phyloP scores from a whole-genome alignment of 2,329 filamentous ascomycete species.

The Sporothrix pseudoabietina region DNA sequence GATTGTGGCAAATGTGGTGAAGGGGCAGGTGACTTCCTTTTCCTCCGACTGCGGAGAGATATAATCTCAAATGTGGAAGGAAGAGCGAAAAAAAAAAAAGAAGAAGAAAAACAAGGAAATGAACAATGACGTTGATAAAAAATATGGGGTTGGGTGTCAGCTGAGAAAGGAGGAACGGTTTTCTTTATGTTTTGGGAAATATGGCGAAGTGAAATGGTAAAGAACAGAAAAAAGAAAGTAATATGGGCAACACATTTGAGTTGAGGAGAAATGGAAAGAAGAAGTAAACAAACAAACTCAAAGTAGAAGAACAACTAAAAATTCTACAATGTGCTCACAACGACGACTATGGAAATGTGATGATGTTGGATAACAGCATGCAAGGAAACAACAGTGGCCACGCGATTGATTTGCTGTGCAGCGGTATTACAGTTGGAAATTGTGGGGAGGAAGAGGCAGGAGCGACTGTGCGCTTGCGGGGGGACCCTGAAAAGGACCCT shows the following conservation, averaged over 20 bases:
- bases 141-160: background rate
- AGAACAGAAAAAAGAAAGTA: too few species aligned
- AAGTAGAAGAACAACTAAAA: background rate
- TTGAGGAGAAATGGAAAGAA: background rate
- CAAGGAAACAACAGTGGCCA: background rate
- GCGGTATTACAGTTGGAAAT: background rate
- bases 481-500: conserved; percentile 19
- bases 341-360: background rate
- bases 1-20: conserved; percentile 7
- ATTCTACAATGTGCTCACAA: background rate
- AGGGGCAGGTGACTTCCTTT: background rate
- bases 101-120: conserved; percentile 2
- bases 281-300: background rate
- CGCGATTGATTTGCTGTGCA: conserved; percentile 1
- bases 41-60: conserved; percentile 2
- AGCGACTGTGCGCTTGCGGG: conserved; percentile 3
- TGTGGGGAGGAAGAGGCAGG: conserved; percentile 5
- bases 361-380: background rate
- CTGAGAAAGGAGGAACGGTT: background rate
- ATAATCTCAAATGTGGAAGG: background rate
- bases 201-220: background rate
- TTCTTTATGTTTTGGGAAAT: background rate
- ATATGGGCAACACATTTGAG: background rate
- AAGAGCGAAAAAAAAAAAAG: background rate
- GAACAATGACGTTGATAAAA: conserved; percentile 3